phyloP scores from a whole-genome alignment of 108 stramenopile species.

The Fragilaria crotonensis region DNA sequence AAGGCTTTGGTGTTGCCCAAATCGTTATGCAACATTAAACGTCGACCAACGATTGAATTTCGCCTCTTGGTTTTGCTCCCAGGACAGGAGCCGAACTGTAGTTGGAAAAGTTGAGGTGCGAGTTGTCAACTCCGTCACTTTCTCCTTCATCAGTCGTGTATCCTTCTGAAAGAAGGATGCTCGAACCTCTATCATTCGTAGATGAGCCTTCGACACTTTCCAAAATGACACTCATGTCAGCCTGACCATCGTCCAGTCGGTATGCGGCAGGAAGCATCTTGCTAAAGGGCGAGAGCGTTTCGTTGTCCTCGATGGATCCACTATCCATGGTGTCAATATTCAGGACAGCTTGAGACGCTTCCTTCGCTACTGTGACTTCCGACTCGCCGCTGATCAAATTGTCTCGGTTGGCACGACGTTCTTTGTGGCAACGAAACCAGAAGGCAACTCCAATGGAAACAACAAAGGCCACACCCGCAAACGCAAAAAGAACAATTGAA shows the following conservation, averaged over 20 bases:
- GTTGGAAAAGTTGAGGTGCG: neutral
- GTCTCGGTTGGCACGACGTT: neutral
- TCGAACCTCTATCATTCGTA: neutral
- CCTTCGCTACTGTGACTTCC: neutral
- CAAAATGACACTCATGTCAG: neutral
- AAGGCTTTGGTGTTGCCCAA: too few relatives aligned
- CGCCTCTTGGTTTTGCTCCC: neutral
- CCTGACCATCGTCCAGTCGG: neutral
- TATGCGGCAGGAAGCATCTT: neutral
- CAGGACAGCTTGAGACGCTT: neutral
- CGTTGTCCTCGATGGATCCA: neutral
- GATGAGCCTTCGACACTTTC: neutral
- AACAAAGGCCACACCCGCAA: neutral
- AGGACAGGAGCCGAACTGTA: neutral
- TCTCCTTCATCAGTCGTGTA: neutral
- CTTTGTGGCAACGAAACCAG: neutral
- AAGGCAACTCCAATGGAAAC: neutral
- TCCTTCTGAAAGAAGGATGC: neutral
- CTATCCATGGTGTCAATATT: neutral
- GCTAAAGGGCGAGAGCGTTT: neutral
- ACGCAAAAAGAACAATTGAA: neutral
- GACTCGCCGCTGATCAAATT: neutral
- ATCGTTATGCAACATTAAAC: too few relatives aligned
- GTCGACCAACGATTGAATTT: neutral
- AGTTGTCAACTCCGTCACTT: neutral